Evolutionary conservation across 2,329 filamentous ascomycete species (phyloP).

Genomic region (Colletotrichum sp.): DNA sequence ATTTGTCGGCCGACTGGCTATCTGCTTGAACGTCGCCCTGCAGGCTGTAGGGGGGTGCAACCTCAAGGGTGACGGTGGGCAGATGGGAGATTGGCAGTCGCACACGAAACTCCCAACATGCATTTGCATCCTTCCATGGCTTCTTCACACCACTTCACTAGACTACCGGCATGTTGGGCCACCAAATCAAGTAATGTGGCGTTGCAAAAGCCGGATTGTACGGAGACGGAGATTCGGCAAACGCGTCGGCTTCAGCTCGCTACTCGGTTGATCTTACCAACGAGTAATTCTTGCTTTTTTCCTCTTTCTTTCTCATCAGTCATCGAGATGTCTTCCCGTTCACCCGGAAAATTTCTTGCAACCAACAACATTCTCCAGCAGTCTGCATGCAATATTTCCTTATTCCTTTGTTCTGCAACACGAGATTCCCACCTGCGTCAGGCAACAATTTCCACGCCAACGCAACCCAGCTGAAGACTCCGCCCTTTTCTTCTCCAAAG

Average conservation of each 20-base stretch:
- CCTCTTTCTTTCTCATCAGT: background rate
- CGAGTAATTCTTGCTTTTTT: background rate
- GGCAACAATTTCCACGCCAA: background rate
- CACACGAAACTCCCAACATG: background rate
- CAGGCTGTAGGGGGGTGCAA: background rate
- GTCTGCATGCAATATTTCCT: background rate
- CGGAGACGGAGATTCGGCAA: background rate
- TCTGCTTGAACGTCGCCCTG: background rate
- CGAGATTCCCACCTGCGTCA: background rate
- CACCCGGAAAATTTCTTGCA: background rate
- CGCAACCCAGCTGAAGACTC: background rate
- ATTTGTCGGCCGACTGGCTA: background rate
- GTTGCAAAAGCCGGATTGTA: background rate
- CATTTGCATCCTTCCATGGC: background rate
- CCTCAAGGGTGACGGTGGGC: background rate
- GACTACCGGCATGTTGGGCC: background rate
- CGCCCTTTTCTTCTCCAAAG: background rate
- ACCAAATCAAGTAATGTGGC: background rate
- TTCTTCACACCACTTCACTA: background rate
- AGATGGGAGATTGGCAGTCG: background rate
- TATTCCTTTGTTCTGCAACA: background rate
- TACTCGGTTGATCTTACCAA: background rate
- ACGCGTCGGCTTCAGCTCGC: background rate
- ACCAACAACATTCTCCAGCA: background rate
- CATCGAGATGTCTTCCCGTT: background rate